Percentiles rank a stretch among this genome's conserved stretches.
Evolutionary conservation across 208 protist genomes (phyloP).

Genomic region (Wallacemonas rigidus): DNA sequence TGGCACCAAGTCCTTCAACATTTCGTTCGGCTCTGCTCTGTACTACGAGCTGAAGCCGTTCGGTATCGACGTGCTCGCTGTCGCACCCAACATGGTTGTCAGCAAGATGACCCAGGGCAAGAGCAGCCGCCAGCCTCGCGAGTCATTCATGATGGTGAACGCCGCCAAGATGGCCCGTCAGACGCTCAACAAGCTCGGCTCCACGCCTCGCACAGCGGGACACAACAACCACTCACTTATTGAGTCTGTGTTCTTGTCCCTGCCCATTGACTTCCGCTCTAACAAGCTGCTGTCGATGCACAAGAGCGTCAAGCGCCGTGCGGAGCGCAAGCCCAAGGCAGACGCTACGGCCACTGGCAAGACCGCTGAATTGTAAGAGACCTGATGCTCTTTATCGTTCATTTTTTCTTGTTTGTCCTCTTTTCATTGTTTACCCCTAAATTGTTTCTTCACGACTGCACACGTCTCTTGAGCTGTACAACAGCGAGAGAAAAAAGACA

Average conservation of each 20-base stretch:
- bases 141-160: slow-evolving; percentile 74
- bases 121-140: slow-evolving; percentile 58
- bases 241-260: slow-evolving; percentile 25
- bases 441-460: no score
- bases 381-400: no score
- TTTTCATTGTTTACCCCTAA: no score
- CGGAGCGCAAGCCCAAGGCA: no score
- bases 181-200: slow-evolving; percentile 70
- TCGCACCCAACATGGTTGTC: slow-evolving; percentile 82
- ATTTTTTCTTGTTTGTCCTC: no score
- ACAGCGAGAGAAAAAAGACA: no score
- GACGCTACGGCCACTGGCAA: no score
- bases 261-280: slow-evolving; percentile 20
- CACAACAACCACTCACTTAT: slow-evolving; percentile 74
- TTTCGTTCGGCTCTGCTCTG: slow-evolving; percentile 63
- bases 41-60: slow-evolving; percentile 65
- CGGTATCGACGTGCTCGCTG: slow-evolving; percentile 66
- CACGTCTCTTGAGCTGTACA: no score
- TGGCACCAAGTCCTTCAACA: slow-evolving; percentile 87
- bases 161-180: slow-evolving; percentile 69
- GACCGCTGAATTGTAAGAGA: no score
- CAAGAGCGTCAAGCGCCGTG: no score
- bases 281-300: no score
- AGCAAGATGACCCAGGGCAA: slow-evolving; percentile 81
- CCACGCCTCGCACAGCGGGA: slow-evolving; percentile 39